Evolutionary conservation across 371 early-diverging fungal genomes (phyloP), one percentile per base, ranked within the genome.

Genomic region (Actinomortierella wolfii): DNA sequence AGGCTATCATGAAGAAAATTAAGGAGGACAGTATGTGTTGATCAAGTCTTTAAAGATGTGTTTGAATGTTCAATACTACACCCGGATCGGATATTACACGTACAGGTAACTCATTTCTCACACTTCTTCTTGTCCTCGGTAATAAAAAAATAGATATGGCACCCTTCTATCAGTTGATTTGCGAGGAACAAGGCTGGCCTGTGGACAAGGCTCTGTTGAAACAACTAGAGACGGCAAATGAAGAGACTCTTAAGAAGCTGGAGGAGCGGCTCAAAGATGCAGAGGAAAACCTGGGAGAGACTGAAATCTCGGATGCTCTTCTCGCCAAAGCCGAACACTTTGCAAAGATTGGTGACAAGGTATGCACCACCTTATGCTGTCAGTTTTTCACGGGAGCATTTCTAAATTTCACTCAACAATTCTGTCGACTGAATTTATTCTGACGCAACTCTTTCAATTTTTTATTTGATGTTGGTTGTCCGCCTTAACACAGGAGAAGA

Each of bases 321-420:
- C 85, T 94, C 40, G 91, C 92, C n/a, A 93, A 93, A 61, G 99
- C 99, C 7, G 87, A 93, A 56, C 95, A 92, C 56, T 84, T 92
- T 63, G 88, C 97, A 23, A 86, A 90, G 69, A 99, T 96, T 70
- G 98, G 99, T 40, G 94, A 95, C 66, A 97, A 96, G 86, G 96
- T 93, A 74, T 3, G 29, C 53, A 41, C 11, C 26, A 18, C 25
- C 59, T 55, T 23, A 0, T 60, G 17, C 41, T 13, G 6, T 29
- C 1, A 17, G 18, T 59, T 23, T 5, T 55, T 2, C 15, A n/a
- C n/a, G n/a, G n/a, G n/a, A n/a, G n/a, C n/a, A n/a, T n/a, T n/a
- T n/a, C n/a, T n/a, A n/a, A n/a, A n/a, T n/a, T n/a, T n/a, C n/a
- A n/a, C n/a, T n/a, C n/a, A n/a, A n/a, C n/a, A n/a, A n/a, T n/a